phyloP scores from a whole-genome alignment of 192 early-diverging fungal genomes.

The Chytriomyces hyalinus region DNA sequence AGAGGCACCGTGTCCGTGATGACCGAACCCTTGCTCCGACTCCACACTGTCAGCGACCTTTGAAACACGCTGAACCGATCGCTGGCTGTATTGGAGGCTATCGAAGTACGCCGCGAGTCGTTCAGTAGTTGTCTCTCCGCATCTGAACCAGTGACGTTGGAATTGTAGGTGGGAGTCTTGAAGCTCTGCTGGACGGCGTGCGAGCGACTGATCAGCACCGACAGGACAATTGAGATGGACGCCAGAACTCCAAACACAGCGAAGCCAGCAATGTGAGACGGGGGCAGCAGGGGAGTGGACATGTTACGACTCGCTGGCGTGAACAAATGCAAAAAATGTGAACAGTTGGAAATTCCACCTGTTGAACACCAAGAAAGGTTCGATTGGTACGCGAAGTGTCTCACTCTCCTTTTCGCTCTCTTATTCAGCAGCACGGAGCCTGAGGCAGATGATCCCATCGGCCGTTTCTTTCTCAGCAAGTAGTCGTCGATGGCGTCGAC shows the following conservation, averaged over 20 bases:
- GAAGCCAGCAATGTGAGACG: not conserved
- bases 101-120: not conserved
- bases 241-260: not conserved
- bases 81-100: not conserved
- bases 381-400: too few relatives aligned
- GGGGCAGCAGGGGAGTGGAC: not conserved
- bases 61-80: not conserved
- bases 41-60: not conserved
- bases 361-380: too few relatives aligned
- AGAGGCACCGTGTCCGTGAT: not conserved
- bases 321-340: not conserved
- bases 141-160: not conserved
- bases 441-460: too few relatives aligned
- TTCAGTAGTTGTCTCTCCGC: not conserved
- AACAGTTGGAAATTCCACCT: not conserved
- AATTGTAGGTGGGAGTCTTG: not conserved
- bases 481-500: too few relatives aligned
- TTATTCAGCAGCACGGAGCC: too few relatives aligned
- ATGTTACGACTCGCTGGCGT: not conserved
- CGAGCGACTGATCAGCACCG: not conserved
- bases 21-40: not conserved
- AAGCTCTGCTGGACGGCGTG: not conserved
- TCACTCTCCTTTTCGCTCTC: too few relatives aligned
- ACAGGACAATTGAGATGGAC: not conserved
- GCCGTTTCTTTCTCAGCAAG: too few relatives aligned